Base-by-base conservation (phyloP, 2,329 filamentous ascomycete species). In the Cadophora sp. region DNA sequence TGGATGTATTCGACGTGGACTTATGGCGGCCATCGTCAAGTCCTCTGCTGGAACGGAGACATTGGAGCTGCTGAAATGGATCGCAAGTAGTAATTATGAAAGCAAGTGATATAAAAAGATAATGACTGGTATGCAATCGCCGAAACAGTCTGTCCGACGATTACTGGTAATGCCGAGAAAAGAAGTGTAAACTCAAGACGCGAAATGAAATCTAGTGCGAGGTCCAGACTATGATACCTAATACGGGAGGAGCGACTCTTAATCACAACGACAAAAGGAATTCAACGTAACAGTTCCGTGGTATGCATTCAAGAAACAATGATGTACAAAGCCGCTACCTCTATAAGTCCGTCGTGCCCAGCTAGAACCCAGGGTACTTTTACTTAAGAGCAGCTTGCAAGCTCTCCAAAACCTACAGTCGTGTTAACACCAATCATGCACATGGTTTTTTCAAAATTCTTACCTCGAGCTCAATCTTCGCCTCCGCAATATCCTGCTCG, bases 381-480 rank as follows among this genome's bases (percentile, higher is more conserved):
- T 93, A 94, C 87, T 94, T 95, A 80, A 95, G 85, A 77, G 87
- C 88, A 77, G 90, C 89, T 83, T 94, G 90, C 78, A 96, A 87
- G 80, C 88, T 92, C 87, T 96, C 92, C 76, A 96, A 86, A 78
- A 95, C 91, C 92, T 94, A 73, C 55, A 62, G 51, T 55, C 55
- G 27, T 43, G 77, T 86, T 77, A 87, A 81, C 70, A 75, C 26
- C 37, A 34, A 40, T 9, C 50, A 19, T 24, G 16, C 1, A 26
- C 9, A 46, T 59, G 4, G 31, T n/a, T 19, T 34, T 6, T 7
- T 7, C 24, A 24, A 29, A 9, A 58, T 22, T 51, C 86, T 80
- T 83, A 97, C 95, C 93, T 99, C 96, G 76, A 99, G 85, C 88
- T 98, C 95, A 81, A 99, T 95, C 89, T 97, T 98, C 75, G 96